Evolutionary conservation across 2,329 filamentous ascomycete species (phyloP).

Genomic region (Diaporthe nobilis): DNA sequence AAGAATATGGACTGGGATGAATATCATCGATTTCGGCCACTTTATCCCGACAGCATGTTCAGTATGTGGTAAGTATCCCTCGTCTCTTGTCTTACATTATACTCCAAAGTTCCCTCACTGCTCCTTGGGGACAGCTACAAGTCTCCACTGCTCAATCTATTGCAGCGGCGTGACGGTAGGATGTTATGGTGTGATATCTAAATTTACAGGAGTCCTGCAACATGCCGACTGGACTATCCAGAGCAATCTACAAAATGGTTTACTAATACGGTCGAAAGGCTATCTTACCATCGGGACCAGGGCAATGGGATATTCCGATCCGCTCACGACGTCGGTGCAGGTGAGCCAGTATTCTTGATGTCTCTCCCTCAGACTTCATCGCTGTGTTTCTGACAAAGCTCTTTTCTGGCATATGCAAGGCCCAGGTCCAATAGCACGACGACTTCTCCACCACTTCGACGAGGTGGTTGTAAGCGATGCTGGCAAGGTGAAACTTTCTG

Average conservation of each 20-base stretch:
- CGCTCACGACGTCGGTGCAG: slow-evolving; percentile 43
- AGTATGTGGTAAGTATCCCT: slow-evolving; percentile 37
- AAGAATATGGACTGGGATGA: slow-evolving; percentile 44
- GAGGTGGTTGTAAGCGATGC: slow-evolving; percentile 42
- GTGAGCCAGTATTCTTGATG: slow-evolving; percentile 24
- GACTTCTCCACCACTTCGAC: slow-evolving; percentile 36
- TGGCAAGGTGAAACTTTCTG: slow-evolving; percentile 35
- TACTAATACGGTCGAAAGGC: background rate
- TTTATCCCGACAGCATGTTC: slow-evolving; percentile 43
- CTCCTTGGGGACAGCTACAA: background rate
- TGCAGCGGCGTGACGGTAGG: background rate
- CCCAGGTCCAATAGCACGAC: slow-evolving; percentile 41
- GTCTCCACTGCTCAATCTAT: too few species aligned
- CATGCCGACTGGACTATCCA: too few species aligned
- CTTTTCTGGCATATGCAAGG: slow-evolving; percentile 22
- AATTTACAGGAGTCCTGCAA: background rate
- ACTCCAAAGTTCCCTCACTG: background rate
- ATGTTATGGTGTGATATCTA: background rate
- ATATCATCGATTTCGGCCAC: slow-evolving; percentile 43
- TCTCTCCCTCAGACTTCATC: background rate
- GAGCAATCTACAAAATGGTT: background rate
- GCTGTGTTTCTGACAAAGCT: background rate
- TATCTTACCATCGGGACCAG: slow-evolving; percentile 38
- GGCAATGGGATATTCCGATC: slow-evolving; percentile 37
- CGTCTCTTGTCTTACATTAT: background rate